Conservation (phyloP, 2,329 filamentous ascomycete genomes). For the Diaporthe sp. region DNA sequence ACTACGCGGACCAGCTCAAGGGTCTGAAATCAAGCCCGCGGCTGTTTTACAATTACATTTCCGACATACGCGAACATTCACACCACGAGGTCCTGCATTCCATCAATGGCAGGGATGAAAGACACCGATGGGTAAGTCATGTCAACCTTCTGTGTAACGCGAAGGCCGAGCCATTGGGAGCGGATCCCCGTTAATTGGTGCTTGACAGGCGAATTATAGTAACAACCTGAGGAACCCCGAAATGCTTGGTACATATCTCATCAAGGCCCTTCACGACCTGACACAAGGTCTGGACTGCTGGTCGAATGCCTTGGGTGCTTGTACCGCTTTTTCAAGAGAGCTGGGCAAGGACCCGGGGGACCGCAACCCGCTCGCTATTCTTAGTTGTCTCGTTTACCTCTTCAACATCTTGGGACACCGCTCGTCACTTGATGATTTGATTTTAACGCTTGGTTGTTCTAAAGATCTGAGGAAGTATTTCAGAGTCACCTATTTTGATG, state of each 20-base stretch:
- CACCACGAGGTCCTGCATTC: not conserved
- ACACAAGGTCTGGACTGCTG: not conserved
- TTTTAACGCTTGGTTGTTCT: not conserved
- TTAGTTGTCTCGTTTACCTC: not conserved
- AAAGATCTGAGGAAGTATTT: not conserved
- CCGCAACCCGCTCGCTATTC: too few species aligned
- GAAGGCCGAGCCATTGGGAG: too few species aligned
- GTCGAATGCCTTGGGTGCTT: not conserved
- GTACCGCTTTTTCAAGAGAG: too few species aligned
- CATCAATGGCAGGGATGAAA: fast-evolving
- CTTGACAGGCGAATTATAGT: not conserved
- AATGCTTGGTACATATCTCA: not conserved
- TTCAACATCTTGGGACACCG: not conserved
- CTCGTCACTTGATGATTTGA: not conserved
- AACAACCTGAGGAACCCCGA: not conserved
- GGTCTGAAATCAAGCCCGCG: not conserved
- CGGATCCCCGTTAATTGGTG: not conserved
- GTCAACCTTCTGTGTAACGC: not conserved
- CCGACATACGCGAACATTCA: not conserved
- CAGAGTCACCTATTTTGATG: not conserved
- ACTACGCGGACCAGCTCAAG: not conserved
- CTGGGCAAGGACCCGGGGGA: too few species aligned
- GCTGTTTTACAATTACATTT: not conserved
- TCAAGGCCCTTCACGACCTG: not conserved
- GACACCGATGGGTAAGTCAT: not conserved